Evolutionary conservation across 108 stramenopile genomes (phyloP).

Genomic region (Aureococcus anophagefferens): DNA sequence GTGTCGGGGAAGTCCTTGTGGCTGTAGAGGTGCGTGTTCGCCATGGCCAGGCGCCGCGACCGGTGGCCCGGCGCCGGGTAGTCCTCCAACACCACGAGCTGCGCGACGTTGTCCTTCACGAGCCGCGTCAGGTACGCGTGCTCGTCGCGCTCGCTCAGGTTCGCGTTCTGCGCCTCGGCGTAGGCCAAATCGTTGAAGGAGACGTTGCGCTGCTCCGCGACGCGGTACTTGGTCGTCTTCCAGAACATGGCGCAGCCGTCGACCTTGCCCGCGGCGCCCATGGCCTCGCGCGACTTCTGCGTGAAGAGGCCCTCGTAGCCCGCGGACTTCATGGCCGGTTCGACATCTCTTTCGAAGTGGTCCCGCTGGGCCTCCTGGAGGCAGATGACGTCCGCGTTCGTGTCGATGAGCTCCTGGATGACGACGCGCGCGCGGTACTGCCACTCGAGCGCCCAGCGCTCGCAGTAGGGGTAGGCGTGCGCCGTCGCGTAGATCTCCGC

Average conservation of each 20-base stretch:
- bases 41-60: slow-evolving; percentile 64
- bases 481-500: slow-evolving; percentile 97
- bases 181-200: slow-evolving; percentile 93
- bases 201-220: slow-evolving; percentile 66
- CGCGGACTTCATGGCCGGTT: slow-evolving; percentile 69
- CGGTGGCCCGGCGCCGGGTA: slow-evolving; percentile 57
- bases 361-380: slow-evolving; percentile 98
- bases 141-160: slow-evolving; percentile 66
- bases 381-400: slow-evolving; percentile 93
- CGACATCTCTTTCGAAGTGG: slow-evolving; percentile 80
- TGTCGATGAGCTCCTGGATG: slow-evolving; percentile 68
- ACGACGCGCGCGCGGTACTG: slow-evolving; percentile 86
- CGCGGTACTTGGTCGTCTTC: slow-evolving; percentile 76
- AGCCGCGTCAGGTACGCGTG: slow-evolving; percentile 78
- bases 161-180: slow-evolving; percentile 71
- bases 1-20: slow-evolving; percentile 95
- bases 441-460: slow-evolving; percentile 89
- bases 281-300: slow-evolving; percentile 87
- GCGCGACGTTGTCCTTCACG: slow-evolving; percentile 94
- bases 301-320: slow-evolving; percentile 95
- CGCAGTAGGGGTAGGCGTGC: slow-evolving; percentile 94
- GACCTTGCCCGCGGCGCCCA: slow-evolving; percentile 88
- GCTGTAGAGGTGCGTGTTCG: slow-evolving; percentile 95
- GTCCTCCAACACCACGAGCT: slow-evolving; percentile 83
- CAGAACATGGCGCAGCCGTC: slow-evolving; percentile 99